Percentiles rank a stretch among this genome's conserved stretches.
phyloP scores from a whole-genome alignment of 441 rosid genomes.

The Croton setiger region DNA sequence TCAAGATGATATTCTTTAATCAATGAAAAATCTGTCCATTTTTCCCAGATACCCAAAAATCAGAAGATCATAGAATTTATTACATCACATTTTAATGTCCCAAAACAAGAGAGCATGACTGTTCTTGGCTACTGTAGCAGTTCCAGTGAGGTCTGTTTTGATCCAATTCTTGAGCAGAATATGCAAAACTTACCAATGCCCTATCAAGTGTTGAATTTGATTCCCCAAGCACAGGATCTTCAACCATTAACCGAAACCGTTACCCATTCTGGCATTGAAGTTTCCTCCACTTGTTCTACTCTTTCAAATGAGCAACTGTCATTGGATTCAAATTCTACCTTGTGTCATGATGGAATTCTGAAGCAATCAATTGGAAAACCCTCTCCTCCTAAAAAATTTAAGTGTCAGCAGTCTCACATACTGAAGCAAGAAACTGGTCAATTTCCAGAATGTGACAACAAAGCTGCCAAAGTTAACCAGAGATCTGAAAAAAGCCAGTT shows the following conservation, averaged over 20 bases:
- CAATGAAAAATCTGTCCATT: conserved; percentile 10
- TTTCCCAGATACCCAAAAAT: conserved; percentile 56
- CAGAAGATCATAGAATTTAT: conserved; percentile 47
- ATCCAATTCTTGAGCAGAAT: conserved; percentile 32
- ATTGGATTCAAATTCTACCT: conserved; percentile 23
- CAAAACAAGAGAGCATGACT: conserved; percentile 27
- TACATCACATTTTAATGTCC: conserved; percentile 35
- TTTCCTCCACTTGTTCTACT: conserved; percentile 47
- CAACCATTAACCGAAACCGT: conserved; percentile 19
- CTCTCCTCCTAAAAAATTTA: conserved; percentile 21
- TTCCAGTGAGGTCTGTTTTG: conserved; percentile 20
- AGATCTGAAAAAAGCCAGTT: conserved; percentile 28
- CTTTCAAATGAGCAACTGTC: conserved; percentile 37
- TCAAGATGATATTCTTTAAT: conserved; percentile 1
- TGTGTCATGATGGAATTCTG: conserved; percentile 25
- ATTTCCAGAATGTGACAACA: conserved; percentile 9
- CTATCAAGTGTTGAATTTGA: conserved; percentile 22
- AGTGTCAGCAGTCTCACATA: conserved; percentile 4
- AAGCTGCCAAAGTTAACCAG: conserved; percentile 24
- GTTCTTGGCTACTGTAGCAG: conserved; percentile 20
- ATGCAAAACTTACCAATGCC: conserved; percentile 25
- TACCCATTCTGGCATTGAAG: conserved; percentile 38
- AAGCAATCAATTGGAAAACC: conserved; percentile 25
- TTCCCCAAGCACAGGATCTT: conserved; percentile 29
- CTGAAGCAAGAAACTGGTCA: conserved; percentile 27